Percentiles rank a stretch among this genome's conserved stretches.
phyloP scores from a whole-genome alignment of 179 eudicot species.

The Beta corolliflora region DNA sequence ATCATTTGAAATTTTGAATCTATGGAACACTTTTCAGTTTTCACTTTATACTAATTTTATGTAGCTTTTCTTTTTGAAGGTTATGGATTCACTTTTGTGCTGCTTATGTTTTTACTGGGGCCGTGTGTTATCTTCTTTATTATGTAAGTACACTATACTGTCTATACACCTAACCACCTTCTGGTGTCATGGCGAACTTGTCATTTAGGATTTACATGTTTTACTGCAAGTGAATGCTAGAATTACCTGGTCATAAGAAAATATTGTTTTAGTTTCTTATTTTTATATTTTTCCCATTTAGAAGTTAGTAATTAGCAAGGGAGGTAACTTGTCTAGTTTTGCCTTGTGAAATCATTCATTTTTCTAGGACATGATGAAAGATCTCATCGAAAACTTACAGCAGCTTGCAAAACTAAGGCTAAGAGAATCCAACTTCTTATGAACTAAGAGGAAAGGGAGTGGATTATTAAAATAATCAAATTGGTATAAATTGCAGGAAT shows the following conservation, averaged over 20 bases:
- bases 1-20: not conserved
- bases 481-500: conserved; percentile 56
- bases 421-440: not conserved
- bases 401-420: no score
- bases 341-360: no score
- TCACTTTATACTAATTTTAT: not conserved
- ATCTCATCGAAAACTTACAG: no score
- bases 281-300: not conserved
- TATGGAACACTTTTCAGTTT: not conserved
- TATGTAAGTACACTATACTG: conserved; percentile 46
- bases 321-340: not conserved
- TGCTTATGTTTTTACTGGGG: conserved; percentile 62
- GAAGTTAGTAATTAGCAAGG: not conserved
- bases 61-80: conserved; percentile 47
- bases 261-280: not conserved
- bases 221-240: not conserved
- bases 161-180: not conserved
- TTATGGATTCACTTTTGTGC: conserved; percentile 84
- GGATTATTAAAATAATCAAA: conserved; percentile 5
- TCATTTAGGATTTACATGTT: not conserved
- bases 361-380: no score
- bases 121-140: conserved; percentile 80
- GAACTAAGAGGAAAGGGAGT: not conserved
- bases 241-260: not conserved
- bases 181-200: not conserved